Percentiles rank a stretch among this genome's conserved stretches.
phyloP scores from a whole-genome alignment of 2,329 filamentous ascomycete genomes.

The Gaeumannomyces sp. region DNA sequence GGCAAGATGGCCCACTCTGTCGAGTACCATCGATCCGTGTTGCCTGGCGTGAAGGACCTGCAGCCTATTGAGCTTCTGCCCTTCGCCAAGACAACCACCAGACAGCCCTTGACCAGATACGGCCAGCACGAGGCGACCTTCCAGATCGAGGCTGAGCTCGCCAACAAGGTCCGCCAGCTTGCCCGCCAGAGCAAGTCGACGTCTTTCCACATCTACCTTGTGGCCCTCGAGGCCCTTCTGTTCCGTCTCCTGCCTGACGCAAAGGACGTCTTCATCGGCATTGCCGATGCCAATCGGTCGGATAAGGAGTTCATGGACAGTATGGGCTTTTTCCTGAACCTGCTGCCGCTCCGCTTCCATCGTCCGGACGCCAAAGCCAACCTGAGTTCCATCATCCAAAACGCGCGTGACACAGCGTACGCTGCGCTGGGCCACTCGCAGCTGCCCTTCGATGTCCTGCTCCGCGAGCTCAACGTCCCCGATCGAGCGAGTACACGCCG shows the following conservation, averaged over 20 bases:
- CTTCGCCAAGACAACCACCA: constrained; percentile 18
- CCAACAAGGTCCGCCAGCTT: constrained; percentile 25
- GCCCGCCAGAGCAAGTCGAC: constrained; percentile 17
- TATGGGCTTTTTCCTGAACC: constrained; percentile 32
- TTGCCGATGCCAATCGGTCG: constrained; percentile 30
- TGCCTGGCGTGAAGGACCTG: constrained; percentile 17
- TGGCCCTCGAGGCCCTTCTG: constrained; percentile 26
- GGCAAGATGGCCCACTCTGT: constrained; percentile 14
- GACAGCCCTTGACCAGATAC: constrained; percentile 16
- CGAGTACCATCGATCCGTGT: constrained; percentile 26
- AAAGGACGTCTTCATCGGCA: constrained; percentile 31
- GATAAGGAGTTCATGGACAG: constrained; percentile 20
- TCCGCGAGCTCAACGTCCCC: constrained; percentile 35
- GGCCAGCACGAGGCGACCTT: not conserved
- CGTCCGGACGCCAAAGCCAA: constrained; percentile 23
- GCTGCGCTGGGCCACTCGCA: constrained; percentile 33
- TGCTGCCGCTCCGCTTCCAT: constrained; percentile 28
- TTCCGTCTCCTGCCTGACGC: constrained; percentile 17
- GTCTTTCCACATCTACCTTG: constrained; percentile 28
- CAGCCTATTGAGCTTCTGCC: constrained; percentile 21
- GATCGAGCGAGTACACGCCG: constrained; percentile 33
- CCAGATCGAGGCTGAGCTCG: not conserved
- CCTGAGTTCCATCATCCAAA: constrained; percentile 21
- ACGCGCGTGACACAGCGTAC: constrained; percentile 21
- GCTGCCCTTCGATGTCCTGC: constrained; percentile 43